These are phyloP conservation scores for Scenedesmus sp. DNA, from an alignment of 163 green algal genomes.

Conservation along the genomic window DNA sequence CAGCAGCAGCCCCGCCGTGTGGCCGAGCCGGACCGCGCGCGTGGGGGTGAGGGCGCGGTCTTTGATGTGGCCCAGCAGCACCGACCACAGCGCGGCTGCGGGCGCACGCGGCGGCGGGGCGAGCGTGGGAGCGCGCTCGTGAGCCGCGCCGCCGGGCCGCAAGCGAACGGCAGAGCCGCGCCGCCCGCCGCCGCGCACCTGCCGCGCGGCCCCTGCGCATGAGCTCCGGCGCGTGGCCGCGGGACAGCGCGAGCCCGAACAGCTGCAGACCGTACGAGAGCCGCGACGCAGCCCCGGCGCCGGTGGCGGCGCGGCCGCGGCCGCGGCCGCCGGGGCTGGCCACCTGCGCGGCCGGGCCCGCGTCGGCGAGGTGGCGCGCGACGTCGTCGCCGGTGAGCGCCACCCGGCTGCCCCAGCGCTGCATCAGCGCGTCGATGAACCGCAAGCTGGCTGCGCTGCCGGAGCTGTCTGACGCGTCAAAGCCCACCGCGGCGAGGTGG, in stretches of 20 bases:
- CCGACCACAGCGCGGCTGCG: conserved; percentile 6
- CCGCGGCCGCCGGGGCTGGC: not conserved
- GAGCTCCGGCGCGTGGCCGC: conserved; percentile 10
- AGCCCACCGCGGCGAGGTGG: conserved; percentile 17
- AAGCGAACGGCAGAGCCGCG: too few relatives aligned
- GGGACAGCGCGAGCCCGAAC: not conserved
- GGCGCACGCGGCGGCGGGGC: not conserved
- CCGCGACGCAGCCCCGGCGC: not conserved
- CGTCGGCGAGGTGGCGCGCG: not conserved
- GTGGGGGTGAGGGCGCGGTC: not conserved
- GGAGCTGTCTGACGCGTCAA: not conserved
- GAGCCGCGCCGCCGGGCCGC: too few relatives aligned
- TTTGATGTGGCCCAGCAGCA: conserved; percentile 7
- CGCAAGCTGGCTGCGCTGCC: not conserved
- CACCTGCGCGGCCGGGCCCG: not conserved
- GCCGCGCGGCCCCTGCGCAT: conserved; percentile 16
- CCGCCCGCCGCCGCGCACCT: conserved; percentile 13
- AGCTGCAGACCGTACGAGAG: conserved; percentile 31
- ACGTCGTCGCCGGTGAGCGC: conserved; percentile 23
- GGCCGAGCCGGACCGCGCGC: not conserved
- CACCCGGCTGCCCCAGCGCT: conserved; percentile 29
- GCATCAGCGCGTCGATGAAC: conserved; percentile 9
- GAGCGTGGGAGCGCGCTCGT: too few relatives aligned
- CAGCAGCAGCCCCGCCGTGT: conserved; percentile 4
- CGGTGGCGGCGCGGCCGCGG: conserved; percentile 8